Conservation (phyloP, 345 rosid species). For the Populus pruinosa region DNA sequence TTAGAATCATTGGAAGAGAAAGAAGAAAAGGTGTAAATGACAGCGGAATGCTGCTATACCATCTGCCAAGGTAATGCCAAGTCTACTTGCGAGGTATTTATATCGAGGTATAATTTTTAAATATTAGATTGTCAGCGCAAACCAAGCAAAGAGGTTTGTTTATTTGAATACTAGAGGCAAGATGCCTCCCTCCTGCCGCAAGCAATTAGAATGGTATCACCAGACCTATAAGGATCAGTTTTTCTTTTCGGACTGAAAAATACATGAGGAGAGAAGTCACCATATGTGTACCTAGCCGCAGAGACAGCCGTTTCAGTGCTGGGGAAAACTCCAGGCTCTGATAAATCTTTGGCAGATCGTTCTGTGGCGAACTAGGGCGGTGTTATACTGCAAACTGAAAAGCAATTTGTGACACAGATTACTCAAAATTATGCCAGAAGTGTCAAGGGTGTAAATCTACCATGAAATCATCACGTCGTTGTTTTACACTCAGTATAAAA, state of each 20-base stretch:
- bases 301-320: slow-evolving; percentile 74
- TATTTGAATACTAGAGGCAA: too few species aligned
- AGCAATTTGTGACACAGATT: slow-evolving; percentile 41
- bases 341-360: slow-evolving; percentile 52
- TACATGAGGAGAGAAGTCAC: background rate
- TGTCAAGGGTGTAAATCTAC: background rate
- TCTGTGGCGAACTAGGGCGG: slow-evolving; percentile 99
- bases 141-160: too few species aligned
- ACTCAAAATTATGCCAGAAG: slow-evolving; percentile 17
- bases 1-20: too few species aligned
- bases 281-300: slow-evolving; percentile 74
- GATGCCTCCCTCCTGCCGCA: slow-evolving; percentile 51
- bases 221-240: slow-evolving; percentile 36
- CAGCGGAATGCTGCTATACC: too few species aligned
- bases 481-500: background rate
- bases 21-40: too few species aligned
- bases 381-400: slow-evolving; percentile 92
- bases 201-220: slow-evolving; percentile 86
- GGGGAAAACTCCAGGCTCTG: slow-evolving; percentile 68
- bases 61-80: too few species aligned
- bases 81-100: too few species aligned
- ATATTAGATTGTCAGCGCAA: too few species aligned
- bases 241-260: slow-evolving; percentile 1
- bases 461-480: background rate
- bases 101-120: too few species aligned